Evolutionary conservation across 768 basidiomycete species (phyloP), one percentile per base, ranked within the genome.

Genomic region (Daedaleopsis sinensis): DNA sequence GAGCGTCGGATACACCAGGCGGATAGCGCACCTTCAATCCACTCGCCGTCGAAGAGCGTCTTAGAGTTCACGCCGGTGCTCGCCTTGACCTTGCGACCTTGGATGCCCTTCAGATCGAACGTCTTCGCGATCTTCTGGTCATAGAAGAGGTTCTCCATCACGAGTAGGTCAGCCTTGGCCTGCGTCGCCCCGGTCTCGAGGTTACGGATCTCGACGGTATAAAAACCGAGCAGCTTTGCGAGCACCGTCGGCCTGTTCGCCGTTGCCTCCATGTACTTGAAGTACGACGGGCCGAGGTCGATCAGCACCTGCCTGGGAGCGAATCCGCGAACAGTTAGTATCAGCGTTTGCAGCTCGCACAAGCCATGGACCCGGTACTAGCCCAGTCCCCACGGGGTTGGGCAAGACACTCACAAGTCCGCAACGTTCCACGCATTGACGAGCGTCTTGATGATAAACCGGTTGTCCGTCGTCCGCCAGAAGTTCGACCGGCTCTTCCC

Each of bases 341-440:
- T 32, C 27, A 7, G 27, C 27, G n/a, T n/a, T 32, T 7, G 27
- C 27, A 32, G 27, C 27, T 32, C 27, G 7, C 27, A 7, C 27
- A 32, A 7, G 4, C 27, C 27, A 32, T 32, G 3, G 7, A 3
- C 7, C 7, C 7, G 27, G 27, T 32, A 32, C 7, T 7, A 7
- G 27, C 27, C 27, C 7, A 7, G 27, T 7, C 27, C 27, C 27
- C n/a, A n/a, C n/a, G n/a, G n/a, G n/a, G n/a, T n/a, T n/a, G n/a
- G n/a, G 27, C 27, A 3, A 2, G 10, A 10, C 32, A 74, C 89
- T 76, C 68, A 92, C 90, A 91, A 72, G 76, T 93, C 92, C 6
- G 88, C 88, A 43, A 92, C 91, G 72, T 91, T 91, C 91, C 91
- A 93, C 15, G 90, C 89, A 73, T 89, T 88, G 16, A 94, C 88